phyloP scores from a whole-genome alignment of 75 land plant genomes.

The Gnetum montanum region DNA sequence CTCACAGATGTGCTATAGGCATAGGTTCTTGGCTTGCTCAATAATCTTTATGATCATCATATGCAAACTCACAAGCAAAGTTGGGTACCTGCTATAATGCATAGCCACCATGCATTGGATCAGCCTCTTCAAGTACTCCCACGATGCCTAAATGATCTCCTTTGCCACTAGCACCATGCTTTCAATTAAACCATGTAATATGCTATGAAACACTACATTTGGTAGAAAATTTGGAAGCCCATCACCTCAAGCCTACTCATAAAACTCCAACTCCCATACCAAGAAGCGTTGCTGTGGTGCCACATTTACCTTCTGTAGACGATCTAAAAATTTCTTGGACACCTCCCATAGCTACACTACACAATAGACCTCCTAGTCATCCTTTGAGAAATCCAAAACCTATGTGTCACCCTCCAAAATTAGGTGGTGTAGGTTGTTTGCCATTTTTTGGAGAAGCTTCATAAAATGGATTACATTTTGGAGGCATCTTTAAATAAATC shows the following conservation, averaged over 20 bases:
- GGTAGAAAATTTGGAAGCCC: slow-evolving; percentile 9
- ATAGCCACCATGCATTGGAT: background rate
- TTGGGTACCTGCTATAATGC: slow-evolving; percentile 6
- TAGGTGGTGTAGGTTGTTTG: background rate
- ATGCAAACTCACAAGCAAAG: background rate
- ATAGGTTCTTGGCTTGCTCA: background rate
- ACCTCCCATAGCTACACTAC: slow-evolving; percentile 15
- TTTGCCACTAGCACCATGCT: background rate
- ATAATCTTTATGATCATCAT: background rate
- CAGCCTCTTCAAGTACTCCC: slow-evolving; percentile 3
- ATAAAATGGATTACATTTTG: no score
- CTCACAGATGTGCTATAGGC: background rate
- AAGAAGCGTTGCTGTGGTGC: background rate
- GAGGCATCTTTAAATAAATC: no score
- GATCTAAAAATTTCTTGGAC: slow-evolving; percentile 7
- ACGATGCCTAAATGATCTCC: background rate
- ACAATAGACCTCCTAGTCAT: slow-evolving; percentile 9
- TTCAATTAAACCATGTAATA: slow-evolving; percentile 9
- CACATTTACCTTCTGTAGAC: background rate
- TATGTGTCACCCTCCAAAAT: background rate
- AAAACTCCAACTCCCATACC: background rate
- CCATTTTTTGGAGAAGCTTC: background rate
- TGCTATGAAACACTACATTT: background rate
- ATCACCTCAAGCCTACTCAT: background rate
- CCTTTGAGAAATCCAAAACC: background rate